Percentiles rank a stretch among this genome's conserved stretches.
phyloP scores from a whole-genome alignment of 2,329 filamentous ascomycete genomes.

The Clonostachys rhizophaga region DNA sequence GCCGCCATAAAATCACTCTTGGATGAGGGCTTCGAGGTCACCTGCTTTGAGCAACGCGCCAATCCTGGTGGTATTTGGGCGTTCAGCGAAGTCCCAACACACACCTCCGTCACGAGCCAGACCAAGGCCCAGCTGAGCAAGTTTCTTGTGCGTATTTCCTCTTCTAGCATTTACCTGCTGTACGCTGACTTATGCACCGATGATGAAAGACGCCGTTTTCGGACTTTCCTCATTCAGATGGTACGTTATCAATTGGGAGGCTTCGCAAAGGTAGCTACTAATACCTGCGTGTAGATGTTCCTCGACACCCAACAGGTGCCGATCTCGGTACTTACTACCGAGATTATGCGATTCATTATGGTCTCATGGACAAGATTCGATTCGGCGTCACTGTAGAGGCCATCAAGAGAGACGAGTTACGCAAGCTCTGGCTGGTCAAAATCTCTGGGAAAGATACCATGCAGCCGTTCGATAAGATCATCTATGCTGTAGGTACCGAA shows the following conservation, averaged over 20 bases:
- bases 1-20: conserved; percentile 12
- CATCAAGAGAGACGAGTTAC: conserved; percentile 6
- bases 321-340: conserved; percentile 12
- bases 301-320: conserved; percentile 6
- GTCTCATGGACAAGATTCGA: conserved; percentile 7
- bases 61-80: conserved; percentile 14
- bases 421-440: conserved; percentile 9
- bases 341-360: conserved; percentile 11
- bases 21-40: conserved; percentile 14
- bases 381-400: conserved; percentile 5
- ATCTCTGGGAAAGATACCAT: conserved; percentile 5
- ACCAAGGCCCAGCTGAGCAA: conserved; percentile 15
- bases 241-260: conserved; percentile 4
- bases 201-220: conserved; percentile 8
- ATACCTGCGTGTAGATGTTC: conserved; percentile 6
- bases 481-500: conserved; percentile 12
- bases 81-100: conserved; percentile 9
- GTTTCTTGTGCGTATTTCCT: conserved; percentile 9
- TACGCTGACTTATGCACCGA: background rate
- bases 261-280: no score
- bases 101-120: conserved; percentile 10
- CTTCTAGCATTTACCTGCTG: no score
- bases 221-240: conserved; percentile 14
- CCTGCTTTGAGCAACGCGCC: conserved; percentile 12
- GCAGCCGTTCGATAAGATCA: conserved; percentile 13